A percentile compares a stretch with the other conserved stretches of the same genome.
These are phyloP conservation scores for Yamadazyma spencermartinsiae DNA, from an alignment of 1,139 yeast genomes.

Conservation along the genomic window DNA sequence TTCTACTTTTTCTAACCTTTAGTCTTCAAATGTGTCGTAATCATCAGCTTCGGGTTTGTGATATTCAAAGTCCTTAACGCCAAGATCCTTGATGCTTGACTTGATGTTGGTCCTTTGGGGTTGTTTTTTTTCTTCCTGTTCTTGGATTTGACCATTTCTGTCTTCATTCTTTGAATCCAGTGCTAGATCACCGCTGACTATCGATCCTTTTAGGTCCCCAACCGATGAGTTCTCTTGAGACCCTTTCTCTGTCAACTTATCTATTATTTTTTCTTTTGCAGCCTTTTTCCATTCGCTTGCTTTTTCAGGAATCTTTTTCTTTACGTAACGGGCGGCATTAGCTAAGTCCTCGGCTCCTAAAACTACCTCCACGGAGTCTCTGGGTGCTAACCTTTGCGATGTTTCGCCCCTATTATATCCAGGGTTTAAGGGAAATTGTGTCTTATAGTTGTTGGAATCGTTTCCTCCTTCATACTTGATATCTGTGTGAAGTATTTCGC, in stretches of 20 bases:
- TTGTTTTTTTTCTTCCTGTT: slow-evolving; percentile 1
- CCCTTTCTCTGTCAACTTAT: slow-evolving; percentile 6
- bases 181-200: slow-evolving; percentile 10
- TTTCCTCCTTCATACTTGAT: neutral
- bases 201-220: slow-evolving; percentile 6
- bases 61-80: slow-evolving; percentile 7
- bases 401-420: slow-evolving; percentile 6
- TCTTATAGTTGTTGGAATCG: neutral
- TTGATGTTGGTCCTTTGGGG: slow-evolving; percentile 7
- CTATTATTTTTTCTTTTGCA: slow-evolving; percentile 32
- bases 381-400: neutral
- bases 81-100: slow-evolving; percentile 8
- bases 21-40: slow-evolving; percentile 1
- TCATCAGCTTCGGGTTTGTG: slow-evolving; percentile 1
- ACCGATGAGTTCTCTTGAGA: too few species aligned
- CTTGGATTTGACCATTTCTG: slow-evolving; percentile 4
- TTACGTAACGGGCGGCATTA: slow-evolving; percentile 22
- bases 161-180: slow-evolving; percentile 4
- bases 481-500: neutral
- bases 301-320: slow-evolving; percentile 22
- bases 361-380: slow-evolving; percentile 24
- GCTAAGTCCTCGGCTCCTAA: slow-evolving; percentile 26
- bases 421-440: neutral
- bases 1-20: neutral
- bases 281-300: slow-evolving; percentile 29